phyloP scores from a whole-genome alignment of 2,329 filamentous ascomycete species.

The Trematosphaeria pertusa region DNA sequence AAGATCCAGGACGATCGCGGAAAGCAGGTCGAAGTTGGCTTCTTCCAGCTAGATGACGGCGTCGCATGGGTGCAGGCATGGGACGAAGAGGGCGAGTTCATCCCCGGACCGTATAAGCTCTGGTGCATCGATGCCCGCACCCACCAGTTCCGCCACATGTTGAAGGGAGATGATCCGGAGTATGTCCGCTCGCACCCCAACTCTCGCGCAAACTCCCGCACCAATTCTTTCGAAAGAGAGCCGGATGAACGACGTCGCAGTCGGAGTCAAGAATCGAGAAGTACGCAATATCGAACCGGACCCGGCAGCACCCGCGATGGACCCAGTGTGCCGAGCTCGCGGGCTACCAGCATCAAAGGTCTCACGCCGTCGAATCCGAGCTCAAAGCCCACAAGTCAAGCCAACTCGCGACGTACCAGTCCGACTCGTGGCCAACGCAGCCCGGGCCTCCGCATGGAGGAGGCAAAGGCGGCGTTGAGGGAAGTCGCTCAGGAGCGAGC shows the following conservation, averaged over 20 bases:
- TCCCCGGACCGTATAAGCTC: slow-evolving; percentile 58
- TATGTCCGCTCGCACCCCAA: slow-evolving; percentile 29
- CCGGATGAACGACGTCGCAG: slow-evolving; percentile 19
- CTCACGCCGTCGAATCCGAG: slow-evolving; percentile 27
- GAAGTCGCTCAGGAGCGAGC: slow-evolving; percentile 38
- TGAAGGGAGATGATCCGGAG: slow-evolving; percentile 47
- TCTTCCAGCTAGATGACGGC: slow-evolving; percentile 59
- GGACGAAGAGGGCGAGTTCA: slow-evolving; percentile 58
- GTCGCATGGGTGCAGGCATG: slow-evolving; percentile 59
- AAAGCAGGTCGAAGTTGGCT: slow-evolving; percentile 50
- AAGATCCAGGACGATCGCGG: slow-evolving; percentile 48
- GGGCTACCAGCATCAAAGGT: slow-evolving; percentile 37
- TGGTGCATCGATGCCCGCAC: slow-evolving; percentile 55
- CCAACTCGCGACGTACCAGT: slow-evolving; percentile 34
- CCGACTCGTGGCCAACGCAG: slow-evolving; percentile 31
- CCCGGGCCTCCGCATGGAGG: slow-evolving; percentile 37
- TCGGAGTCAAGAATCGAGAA: slow-evolving; percentile 42
- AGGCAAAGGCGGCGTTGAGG: slow-evolving; percentile 34
- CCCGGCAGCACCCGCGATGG: slow-evolving; percentile 34
- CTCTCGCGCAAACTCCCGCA: slow-evolving; percentile 23
- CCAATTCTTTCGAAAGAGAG: slow-evolving; percentile 30
- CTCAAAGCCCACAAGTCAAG: slow-evolving; percentile 28
- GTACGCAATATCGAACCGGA: slow-evolving; percentile 32
- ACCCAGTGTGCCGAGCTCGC: slow-evolving; percentile 32
- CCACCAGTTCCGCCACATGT: slow-evolving; percentile 47